These are phyloP conservation scores for Leccinum fibrillosum DNA, from an alignment of 768 basidiomycete genomes.

Conservation along the genomic window DNA sequence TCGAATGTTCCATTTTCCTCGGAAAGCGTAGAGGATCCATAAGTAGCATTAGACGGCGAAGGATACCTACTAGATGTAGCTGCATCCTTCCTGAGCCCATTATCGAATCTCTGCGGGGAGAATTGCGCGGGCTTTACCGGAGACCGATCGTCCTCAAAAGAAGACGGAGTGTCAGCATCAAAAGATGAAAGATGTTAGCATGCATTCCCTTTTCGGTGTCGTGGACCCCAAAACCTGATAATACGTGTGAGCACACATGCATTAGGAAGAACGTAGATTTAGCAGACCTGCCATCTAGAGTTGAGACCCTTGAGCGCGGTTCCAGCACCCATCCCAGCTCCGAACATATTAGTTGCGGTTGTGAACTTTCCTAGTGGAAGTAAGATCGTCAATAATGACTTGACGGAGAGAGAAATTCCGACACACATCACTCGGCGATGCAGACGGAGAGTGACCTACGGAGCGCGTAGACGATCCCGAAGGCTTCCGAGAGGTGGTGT, in stretches of 20 bases:
- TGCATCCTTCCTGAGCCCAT: conserved; percentile 40
- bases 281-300: conserved; percentile 66
- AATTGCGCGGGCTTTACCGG: conserved; percentile 46
- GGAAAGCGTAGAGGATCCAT: conserved; percentile 30
- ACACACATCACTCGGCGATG: conserved; percentile 58
- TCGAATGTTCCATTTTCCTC: conserved; percentile 36
- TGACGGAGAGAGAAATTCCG: not conserved
- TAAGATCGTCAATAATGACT: conserved; percentile 12
- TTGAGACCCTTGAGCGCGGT: conserved; percentile 50
- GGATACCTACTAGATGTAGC: conserved; percentile 39
- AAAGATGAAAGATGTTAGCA: conserved; percentile 6
- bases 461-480: conserved; percentile 70
- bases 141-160: conserved; percentile 45
- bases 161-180: conserved; percentile 17
- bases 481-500: conserved; percentile 56
- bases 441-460: conserved; percentile 57
- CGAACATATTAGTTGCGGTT: conserved; percentile 47
- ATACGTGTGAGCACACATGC: conserved; percentile 7
- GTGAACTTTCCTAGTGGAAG: conserved; percentile 47
- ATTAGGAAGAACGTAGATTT: conserved; percentile 5
- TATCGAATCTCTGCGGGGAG: conserved; percentile 55
- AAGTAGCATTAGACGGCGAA: conserved; percentile 44
- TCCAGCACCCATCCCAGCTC: conserved; percentile 46
- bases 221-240: conserved; percentile 57
- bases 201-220: conserved; percentile 40